These are phyloP conservation scores for Aspergillus vadensis DNA, from an alignment of 2,329 filamentous ascomycete species.

Conservation along the genomic window DNA sequence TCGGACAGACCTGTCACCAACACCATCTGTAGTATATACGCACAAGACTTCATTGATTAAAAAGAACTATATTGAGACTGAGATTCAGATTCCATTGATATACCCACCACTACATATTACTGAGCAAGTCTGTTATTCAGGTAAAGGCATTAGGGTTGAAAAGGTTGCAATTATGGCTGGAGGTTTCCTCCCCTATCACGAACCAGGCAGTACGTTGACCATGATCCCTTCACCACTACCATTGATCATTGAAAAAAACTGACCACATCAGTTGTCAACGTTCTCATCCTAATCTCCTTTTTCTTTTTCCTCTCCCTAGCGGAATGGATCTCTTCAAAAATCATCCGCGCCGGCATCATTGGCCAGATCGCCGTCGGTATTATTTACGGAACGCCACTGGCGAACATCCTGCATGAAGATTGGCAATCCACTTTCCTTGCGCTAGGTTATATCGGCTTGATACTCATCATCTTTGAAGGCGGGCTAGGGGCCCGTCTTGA, in stretches of 20 bases:
- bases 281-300: conserved; percentile 49
- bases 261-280: conserved; percentile 38
- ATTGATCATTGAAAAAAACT: conserved; percentile 5
- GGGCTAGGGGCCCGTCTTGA: conserved; percentile 51
- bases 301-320: conserved; percentile 48
- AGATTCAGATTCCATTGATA: no score
- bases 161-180: conserved; percentile 11
- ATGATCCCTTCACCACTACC: background rate
- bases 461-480: conserved; percentile 54
- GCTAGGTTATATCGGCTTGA: conserved; percentile 52
- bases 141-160: no score
- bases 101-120: no score
- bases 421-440: conserved; percentile 53
- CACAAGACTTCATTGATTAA: no score
- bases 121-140: no score
- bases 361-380: conserved; percentile 53
- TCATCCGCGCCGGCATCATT: conserved; percentile 50
- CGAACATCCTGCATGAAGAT: conserved; percentile 45
- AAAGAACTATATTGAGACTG: no score
- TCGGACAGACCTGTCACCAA: no score
- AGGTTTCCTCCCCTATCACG: conserved; percentile 44
- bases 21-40: no score
- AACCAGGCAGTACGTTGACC: conserved; percentile 38
- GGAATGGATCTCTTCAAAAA: conserved; percentile 45
- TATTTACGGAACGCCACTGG: conserved; percentile 50